These are phyloP conservation scores for Arthrinium phaeospermum DNA, from an alignment of 2,329 filamentous ascomycete genomes.

Conservation along the genomic window DNA sequence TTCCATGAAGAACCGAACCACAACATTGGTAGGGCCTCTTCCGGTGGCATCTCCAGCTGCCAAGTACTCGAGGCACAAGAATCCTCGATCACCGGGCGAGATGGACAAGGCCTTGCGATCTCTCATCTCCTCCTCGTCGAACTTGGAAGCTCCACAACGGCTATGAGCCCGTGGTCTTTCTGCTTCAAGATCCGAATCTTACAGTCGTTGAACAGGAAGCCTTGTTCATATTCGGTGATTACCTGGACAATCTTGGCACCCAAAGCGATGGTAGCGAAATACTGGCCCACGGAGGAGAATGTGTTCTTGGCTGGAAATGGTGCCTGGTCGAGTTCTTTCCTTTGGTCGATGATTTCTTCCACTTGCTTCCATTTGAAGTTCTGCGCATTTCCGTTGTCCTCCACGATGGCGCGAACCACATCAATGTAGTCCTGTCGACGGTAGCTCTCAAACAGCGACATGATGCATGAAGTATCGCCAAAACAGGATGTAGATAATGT, in stretches of 20 bases:
- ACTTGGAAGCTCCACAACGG: background rate
- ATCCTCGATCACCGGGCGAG: background rate
- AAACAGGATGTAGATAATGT: too few relatives aligned
- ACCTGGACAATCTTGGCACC: slow-evolving; percentile 3
- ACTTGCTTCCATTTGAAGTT: background rate
- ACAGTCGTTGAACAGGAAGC: background rate
- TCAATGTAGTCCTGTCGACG: background rate
- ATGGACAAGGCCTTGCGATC: background rate
- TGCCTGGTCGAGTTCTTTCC: too few relatives aligned
- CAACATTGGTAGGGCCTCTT: background rate
- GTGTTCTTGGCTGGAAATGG: background rate
- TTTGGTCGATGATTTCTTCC: background rate
- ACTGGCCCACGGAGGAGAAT: background rate
- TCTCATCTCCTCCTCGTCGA: background rate
- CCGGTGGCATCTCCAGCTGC: background rate
- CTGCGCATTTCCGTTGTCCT: background rate
- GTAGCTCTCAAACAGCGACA: too few relatives aligned
- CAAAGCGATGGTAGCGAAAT: background rate
- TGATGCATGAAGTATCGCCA: too few relatives aligned
- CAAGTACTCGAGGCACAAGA: background rate
- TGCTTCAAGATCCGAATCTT: background rate
- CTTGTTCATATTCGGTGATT: background rate
- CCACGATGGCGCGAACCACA: background rate
- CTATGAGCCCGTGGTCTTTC: background rate
- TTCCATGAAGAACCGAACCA: background rate